phyloP scores from a whole-genome alignment of 371 early-diverging fungal genomes.

The Paraphysoderma sedebokerense region DNA sequence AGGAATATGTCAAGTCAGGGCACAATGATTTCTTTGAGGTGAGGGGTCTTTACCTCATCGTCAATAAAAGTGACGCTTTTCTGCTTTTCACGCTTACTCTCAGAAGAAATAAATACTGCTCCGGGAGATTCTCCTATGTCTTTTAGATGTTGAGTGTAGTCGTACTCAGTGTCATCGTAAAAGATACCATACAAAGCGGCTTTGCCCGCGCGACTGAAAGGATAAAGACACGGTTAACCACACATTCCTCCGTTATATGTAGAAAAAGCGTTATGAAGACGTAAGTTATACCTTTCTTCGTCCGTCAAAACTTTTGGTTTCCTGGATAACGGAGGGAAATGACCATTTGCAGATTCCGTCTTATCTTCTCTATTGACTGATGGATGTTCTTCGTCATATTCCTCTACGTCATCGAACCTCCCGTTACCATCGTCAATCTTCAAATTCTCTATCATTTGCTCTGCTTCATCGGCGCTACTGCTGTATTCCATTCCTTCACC shows the following conservation, averaged over 20 bases:
- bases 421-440: background rate
- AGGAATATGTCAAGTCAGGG: too few relatives aligned
- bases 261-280: background rate
- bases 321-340: background rate
- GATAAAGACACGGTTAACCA: too few relatives aligned
- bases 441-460: background rate
- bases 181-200: slow-evolving; percentile 76
- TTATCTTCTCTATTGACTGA: too few relatives aligned
- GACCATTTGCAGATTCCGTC: background rate
- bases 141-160: slow-evolving; percentile 82
- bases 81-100: slow-evolving; percentile 6
- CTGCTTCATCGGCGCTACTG: background rate
- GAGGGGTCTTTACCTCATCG: too few relatives aligned
- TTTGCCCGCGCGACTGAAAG: slow-evolving; percentile 23
- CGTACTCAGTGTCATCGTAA: slow-evolving; percentile 66
- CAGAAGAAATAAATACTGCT: slow-evolving; percentile 47
- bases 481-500: slow-evolving; percentile 1
- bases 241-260: too few relatives aligned
- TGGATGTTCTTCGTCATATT: slow-evolving; percentile 3
- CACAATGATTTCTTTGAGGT: too few relatives aligned
- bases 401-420: slow-evolving; percentile 1
- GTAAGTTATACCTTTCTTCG: background rate
- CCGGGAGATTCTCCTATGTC: slow-evolving; percentile 58
- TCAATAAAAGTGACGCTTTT: background rate
- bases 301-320: background rate